Evolutionary conservation across 495 filamentous ascomycete species (phyloP).

Genomic region (Penicillium lagena): DNA sequence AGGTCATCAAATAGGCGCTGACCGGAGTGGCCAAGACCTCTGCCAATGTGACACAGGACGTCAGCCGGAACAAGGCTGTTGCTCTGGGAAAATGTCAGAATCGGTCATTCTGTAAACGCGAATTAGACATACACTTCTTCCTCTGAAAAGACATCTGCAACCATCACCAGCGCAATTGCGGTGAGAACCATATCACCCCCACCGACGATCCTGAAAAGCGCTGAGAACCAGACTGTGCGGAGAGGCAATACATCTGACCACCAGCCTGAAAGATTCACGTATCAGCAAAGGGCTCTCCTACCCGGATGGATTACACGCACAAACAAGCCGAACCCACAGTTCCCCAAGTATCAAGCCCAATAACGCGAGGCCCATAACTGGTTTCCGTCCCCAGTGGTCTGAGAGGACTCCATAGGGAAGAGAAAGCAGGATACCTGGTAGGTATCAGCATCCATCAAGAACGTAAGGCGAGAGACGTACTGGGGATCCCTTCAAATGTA

Average conservation of each 20-base stretch:
- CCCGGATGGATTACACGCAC: neutral
- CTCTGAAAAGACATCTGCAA: conserved; percentile 26
- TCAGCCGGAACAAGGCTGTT: conserved; percentile 20
- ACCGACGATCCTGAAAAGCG: conserved; percentile 20
- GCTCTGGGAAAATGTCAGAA: conserved; percentile 12
- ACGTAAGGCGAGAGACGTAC: conserved; percentile 6
- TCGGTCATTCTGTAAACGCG: neutral
- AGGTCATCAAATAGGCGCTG: conserved; percentile 26
- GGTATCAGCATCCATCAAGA: neutral
- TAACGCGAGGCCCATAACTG: conserved; percentile 28
- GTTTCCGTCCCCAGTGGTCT: conserved; percentile 40
- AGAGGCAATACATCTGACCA: conserved; percentile 21
- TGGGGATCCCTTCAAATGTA: conserved; percentile 29
- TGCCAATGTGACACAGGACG: conserved; percentile 11
- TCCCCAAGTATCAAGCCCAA: conserved; percentile 26
- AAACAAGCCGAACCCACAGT: conserved; percentile 19
- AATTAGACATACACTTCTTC: conserved; percentile 22
- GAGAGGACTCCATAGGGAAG: conserved; percentile 27
- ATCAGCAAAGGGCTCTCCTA: too few relatives aligned
- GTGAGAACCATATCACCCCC: conserved; percentile 20
- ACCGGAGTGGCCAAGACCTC: conserved; percentile 26
- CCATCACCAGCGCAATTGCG: conserved; percentile 18
- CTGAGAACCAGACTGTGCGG: conserved; percentile 25
- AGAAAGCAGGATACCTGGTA: conserved; percentile 25
- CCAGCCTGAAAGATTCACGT: conserved; percentile 4